Conservation (phyloP, 2,329 filamentous ascomycete genomes). For the Calonectria honghensis region DNA sequence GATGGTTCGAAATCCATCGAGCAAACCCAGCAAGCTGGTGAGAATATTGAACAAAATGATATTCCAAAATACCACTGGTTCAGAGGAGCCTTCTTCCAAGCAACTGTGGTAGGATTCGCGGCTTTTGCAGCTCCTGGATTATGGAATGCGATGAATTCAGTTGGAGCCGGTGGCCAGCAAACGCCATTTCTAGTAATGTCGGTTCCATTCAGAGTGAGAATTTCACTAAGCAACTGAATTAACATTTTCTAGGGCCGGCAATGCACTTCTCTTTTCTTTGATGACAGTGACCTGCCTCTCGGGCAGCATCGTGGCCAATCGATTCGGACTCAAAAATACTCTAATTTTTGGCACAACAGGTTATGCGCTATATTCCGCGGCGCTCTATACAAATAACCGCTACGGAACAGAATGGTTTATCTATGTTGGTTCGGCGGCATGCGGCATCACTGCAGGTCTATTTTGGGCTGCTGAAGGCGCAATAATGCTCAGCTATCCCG, state of each 20-base stretch:
- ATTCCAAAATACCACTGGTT: slow-evolving; percentile 15
- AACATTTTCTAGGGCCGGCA: slow-evolving; percentile 23
- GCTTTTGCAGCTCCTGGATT: slow-evolving; percentile 58
- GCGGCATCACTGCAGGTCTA: slow-evolving; percentile 68
- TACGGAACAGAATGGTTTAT: slow-evolving; percentile 73
- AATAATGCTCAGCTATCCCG: slow-evolving; percentile 69
- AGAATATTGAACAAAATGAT: background rate
- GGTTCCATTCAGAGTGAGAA: background rate
- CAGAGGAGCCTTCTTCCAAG: slow-evolving; percentile 26
- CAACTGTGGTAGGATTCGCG: slow-evolving; percentile 31
- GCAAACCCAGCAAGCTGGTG: background rate
- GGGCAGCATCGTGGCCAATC: slow-evolving; percentile 32
- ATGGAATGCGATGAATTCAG: slow-evolving; percentile 47
- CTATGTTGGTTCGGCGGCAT: slow-evolving; percentile 68
- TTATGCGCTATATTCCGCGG: slow-evolving; percentile 69
- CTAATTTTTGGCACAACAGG: slow-evolving; percentile 57
- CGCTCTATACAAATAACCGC: slow-evolving; percentile 70
- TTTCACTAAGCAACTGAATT: background rate
- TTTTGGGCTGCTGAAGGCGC: slow-evolving; percentile 72
- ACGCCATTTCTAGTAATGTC: slow-evolving; percentile 39
- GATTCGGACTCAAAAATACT: slow-evolving; percentile 25
- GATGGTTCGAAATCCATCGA: background rate
- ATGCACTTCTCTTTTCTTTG: slow-evolving; percentile 33
- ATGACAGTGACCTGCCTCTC: slow-evolving; percentile 35
- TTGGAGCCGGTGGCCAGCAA: slow-evolving; percentile 39